phyloP scores from a whole-genome alignment of 768 basidiomycete species.

The Collybiopsis luxurians region DNA sequence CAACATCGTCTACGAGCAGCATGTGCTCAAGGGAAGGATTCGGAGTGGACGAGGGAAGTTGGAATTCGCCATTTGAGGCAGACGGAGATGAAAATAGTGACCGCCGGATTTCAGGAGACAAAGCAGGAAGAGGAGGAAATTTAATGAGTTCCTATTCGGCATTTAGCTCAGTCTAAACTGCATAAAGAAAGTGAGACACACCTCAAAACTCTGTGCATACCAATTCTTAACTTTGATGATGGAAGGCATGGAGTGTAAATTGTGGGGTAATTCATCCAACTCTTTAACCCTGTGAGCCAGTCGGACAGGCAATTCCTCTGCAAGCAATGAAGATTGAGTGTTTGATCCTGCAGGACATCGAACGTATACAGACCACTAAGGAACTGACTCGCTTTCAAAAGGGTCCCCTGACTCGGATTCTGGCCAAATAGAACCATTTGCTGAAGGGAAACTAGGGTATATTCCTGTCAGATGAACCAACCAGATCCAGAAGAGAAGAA shows the following conservation, averaged over 20 bases:
- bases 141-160: slow-evolving; percentile 75
- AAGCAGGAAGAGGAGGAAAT: slow-evolving; percentile 68
- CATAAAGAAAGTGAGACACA: slow-evolving; percentile 31
- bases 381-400: slow-evolving; percentile 91
- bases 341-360: background rate
- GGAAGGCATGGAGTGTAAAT: slow-evolving; percentile 85
- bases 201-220: slow-evolving; percentile 99
- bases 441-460: slow-evolving; percentile 75
- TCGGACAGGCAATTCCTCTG: slow-evolving; percentile 93
- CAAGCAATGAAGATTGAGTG: background rate
- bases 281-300: slow-evolving; percentile 96
- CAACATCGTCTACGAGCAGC: slow-evolving; percentile 7
- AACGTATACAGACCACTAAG: slow-evolving; percentile 53
- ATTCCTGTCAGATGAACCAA: background rate
- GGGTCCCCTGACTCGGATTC: slow-evolving; percentile 91
- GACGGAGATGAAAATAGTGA: slow-evolving; percentile 36
- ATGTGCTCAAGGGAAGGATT: slow-evolving; percentile 71
- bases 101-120: slow-evolving; percentile 66
- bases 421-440: slow-evolving; percentile 99
- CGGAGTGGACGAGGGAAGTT: slow-evolving; percentile 70
- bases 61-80: slow-evolving; percentile 37
- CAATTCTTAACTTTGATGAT: slow-evolving; percentile 96
- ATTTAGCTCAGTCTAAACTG: background rate
- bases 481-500: background rate
- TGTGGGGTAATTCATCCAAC: slow-evolving; percentile 90